phyloP scores from a whole-genome alignment of 805 yeast species.

The Schizosaccharomyces cryophilus region DNA sequence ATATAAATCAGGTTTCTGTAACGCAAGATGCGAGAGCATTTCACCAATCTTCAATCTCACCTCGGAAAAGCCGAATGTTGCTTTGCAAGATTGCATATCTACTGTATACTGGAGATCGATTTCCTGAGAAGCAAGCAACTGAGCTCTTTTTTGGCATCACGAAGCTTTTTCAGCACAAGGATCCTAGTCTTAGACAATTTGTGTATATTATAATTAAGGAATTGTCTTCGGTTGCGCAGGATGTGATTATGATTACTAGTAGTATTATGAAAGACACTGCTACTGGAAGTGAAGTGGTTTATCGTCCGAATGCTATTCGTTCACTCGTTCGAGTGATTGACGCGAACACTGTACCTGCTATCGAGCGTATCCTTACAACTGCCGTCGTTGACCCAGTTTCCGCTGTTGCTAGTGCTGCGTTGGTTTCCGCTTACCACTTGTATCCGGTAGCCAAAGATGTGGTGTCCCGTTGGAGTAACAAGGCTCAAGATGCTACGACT shows the following conservation, averaged over 20 bases:
- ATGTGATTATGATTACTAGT: conserved; percentile 90
- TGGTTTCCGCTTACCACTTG: conserved; percentile 65
- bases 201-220: conserved; percentile 89
- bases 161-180: conserved; percentile 80
- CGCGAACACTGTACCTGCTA: conserved; percentile 56
- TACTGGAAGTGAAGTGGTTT: conserved; percentile 48
- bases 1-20: conserved; percentile 90
- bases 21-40: conserved; percentile 90
- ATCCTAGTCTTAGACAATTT: conserved; percentile 65
- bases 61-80: conserved; percentile 62
- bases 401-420: conserved; percentile 74
- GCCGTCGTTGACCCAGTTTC: conserved; percentile 83
- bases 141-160: conserved; percentile 80
- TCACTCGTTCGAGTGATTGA: conserved; percentile 77
- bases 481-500: conserved; percentile 71
- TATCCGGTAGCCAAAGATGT: conserved; percentile 76
- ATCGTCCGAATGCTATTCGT: conserved; percentile 86
- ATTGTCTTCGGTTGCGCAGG: conserved; percentile 59
- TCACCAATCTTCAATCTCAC: conserved; percentile 72
- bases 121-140: conserved; percentile 76
- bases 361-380: conserved; percentile 77
- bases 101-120: conserved; percentile 45
- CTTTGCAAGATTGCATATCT: conserved; percentile 64
- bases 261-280: conserved; percentile 96
- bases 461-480: conserved; percentile 81